phyloP scores from a whole-genome alignment of 139 green algal genomes.

The Desmodesmus armatus region DNA sequence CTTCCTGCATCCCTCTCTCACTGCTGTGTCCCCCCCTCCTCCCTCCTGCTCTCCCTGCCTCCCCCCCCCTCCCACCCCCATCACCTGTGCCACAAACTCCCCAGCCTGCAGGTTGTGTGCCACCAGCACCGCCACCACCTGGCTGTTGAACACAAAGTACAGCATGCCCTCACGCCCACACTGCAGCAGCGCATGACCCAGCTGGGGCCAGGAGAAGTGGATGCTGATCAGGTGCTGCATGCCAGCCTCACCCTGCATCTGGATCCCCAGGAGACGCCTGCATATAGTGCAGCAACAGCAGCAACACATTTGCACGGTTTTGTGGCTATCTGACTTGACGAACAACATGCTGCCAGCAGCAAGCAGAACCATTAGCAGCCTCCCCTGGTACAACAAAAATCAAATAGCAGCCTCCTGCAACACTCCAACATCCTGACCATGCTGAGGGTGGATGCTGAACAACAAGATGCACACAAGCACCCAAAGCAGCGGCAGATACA shows the following conservation, averaged over 20 bases:
- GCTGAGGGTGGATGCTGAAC: too few relatives aligned
- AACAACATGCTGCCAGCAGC: too few relatives aligned
- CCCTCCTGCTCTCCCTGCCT: too few relatives aligned
- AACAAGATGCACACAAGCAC: too few relatives aligned
- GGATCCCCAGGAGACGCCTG: slow-evolving; percentile 63
- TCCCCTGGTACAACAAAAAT: too few relatives aligned
- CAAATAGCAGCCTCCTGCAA: too few relatives aligned
- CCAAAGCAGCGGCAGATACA: too few relatives aligned
- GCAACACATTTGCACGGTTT: too few relatives aligned
- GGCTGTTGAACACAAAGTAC: slow-evolving; percentile 95
- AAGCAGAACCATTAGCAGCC: too few relatives aligned
- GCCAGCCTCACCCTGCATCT: slow-evolving; percentile 61
- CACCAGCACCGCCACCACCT: slow-evolving; percentile 88
- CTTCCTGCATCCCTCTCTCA: not conserved
- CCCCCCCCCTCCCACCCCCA: not conserved
- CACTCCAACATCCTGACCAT: too few relatives aligned
- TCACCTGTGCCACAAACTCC: slow-evolving; percentile 95
- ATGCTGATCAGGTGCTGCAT: slow-evolving; percentile 93
- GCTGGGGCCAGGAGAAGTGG: slow-evolving; percentile 78
- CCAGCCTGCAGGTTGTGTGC: slow-evolving; percentile 86
- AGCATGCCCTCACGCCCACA: slow-evolving; percentile 85
- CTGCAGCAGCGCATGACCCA: slow-evolving; percentile 46
- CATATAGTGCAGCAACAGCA: not conserved
- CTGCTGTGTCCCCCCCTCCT: not conserved
- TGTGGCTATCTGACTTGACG: too few relatives aligned